These are phyloP conservation scores for Apiospora sp. DNA, from an alignment of 2,329 filamentous ascomycete genomes.

Conservation along the genomic window DNA sequence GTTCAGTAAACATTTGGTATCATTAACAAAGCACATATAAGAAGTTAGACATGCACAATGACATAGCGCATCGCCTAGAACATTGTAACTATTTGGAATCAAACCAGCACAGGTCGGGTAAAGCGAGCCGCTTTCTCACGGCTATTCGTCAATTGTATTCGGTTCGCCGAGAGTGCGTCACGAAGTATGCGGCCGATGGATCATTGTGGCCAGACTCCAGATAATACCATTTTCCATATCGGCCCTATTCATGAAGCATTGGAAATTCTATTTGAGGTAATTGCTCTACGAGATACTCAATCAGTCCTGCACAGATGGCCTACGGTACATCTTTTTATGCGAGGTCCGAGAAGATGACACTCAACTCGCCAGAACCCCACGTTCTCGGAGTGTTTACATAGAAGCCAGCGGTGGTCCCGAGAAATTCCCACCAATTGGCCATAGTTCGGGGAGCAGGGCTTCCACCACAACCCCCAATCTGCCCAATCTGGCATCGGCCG, in stretches of 20 bases:
- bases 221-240: neutral
- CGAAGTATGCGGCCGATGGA: neutral
- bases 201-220: neutral
- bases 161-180: neutral
- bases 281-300: neutral
- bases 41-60: neutral
- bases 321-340: too few relatives aligned
- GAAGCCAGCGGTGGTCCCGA: neutral
- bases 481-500: neutral
- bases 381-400: neutral
- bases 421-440: neutral
- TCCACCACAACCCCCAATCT: neutral
- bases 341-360: too few relatives aligned
- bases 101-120: neutral
- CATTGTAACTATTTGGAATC: neutral
- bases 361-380: too few relatives aligned
- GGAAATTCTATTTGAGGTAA: neutral
- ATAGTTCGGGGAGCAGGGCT: neutral
- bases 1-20: neutral
- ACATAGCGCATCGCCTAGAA: neutral
- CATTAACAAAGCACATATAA: neutral
- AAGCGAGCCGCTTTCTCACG: neutral
- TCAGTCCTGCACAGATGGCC: neutral
- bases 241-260: neutral
- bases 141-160: neutral